A percentile compares a stretch with the other conserved stretches of the same genome.
Evolutionary conservation across 2,329 filamentous ascomycete species (phyloP).

Genomic region (Cordyceps tenuipes): DNA sequence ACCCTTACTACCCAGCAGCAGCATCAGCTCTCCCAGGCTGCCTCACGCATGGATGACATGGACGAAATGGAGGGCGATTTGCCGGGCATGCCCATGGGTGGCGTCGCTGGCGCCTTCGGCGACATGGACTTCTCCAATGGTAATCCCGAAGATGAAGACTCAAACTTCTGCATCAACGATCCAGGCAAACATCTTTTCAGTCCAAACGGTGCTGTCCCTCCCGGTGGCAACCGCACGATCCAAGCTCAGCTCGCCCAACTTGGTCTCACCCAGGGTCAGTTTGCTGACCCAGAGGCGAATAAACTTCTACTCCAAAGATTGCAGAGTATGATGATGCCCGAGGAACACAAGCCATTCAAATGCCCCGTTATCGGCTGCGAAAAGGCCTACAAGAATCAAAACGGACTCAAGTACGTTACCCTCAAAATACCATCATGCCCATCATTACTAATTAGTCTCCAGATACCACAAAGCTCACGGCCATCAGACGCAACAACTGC

Average conservation of each 20-base stretch:
- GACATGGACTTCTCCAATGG: constrained; percentile 42
- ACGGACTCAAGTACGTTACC: constrained; percentile 79
- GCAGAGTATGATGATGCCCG: constrained; percentile 58
- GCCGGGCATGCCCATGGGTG: constrained; percentile 51
- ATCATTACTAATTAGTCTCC: constrained; percentile 19
- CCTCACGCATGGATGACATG: constrained; percentile 40
- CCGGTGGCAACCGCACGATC: constrained; percentile 54
- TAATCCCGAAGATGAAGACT: constrained; percentile 29
- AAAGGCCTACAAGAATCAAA: constrained; percentile 99
- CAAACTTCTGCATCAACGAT: constrained; percentile 70
- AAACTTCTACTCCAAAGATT: constrained; percentile 48
- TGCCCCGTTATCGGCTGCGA: constrained; percentile 98
- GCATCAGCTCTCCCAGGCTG: constrained; percentile 53
- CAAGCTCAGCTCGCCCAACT: constrained; percentile 63
- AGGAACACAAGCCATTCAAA: constrained; percentile 95
- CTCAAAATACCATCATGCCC: neutral
- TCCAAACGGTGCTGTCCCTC: constrained; percentile 64
- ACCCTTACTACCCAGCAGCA: constrained; percentile 74
- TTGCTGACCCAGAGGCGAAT: constrained; percentile 68
- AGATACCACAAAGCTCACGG: constrained; percentile 74
- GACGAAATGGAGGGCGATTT: constrained; percentile 68
- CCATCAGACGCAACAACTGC: constrained; percentile 91
- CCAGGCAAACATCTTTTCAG: constrained; percentile 91
- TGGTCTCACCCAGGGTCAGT: constrained; percentile 66
- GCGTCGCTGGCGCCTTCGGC: constrained; percentile 43